phyloP scores from a whole-genome alignment of 352 stramenopile genomes.

The Globisporangium iwayamae region DNA sequence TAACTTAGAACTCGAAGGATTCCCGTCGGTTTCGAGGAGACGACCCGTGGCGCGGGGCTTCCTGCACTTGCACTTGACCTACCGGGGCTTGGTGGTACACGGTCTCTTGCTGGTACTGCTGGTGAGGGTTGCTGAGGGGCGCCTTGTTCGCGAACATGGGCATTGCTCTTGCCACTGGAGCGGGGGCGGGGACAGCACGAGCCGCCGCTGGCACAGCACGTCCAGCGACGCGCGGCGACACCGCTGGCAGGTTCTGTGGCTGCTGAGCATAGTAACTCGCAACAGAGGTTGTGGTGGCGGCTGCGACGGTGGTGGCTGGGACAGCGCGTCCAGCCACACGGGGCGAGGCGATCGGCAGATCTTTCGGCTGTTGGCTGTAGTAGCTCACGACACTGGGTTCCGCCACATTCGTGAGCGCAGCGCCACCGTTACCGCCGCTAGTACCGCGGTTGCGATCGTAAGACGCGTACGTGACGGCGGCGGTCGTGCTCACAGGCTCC shows the following conservation, averaged over 20 bases:
- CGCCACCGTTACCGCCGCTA: background rate
- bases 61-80: background rate
- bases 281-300: slow-evolving; percentile 3
- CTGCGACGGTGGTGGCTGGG: slow-evolving; percentile 14
- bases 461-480: slow-evolving; percentile 27
- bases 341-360: slow-evolving; percentile 35
- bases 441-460: slow-evolving; percentile 25
- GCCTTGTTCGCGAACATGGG: slow-evolving; percentile 17
- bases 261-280: slow-evolving; percentile 6
- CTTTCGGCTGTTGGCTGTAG: slow-evolving; percentile 51
- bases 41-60: slow-evolving; percentile 19
- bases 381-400: slow-evolving; percentile 37
- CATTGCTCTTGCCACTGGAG: slow-evolving; percentile 8
- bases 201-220: slow-evolving; percentile 40
- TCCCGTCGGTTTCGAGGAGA: slow-evolving; percentile 31
- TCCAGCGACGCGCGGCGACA: slow-evolving; percentile 28
- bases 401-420: slow-evolving; percentile 2
- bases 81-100: slow-evolving; percentile 4
- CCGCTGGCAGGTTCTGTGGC: background rate
- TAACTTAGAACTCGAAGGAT: slow-evolving; percentile 36
- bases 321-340: slow-evolving; percentile 42
- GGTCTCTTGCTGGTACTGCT: background rate
- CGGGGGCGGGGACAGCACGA: background rate
- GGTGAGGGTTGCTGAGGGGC: background rate
- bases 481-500: slow-evolving; percentile 32